Evolutionary conservation across 805 yeast species (phyloP), one percentile per base, ranked within the genome.

Genomic region (Dipodascus albidus): DNA sequence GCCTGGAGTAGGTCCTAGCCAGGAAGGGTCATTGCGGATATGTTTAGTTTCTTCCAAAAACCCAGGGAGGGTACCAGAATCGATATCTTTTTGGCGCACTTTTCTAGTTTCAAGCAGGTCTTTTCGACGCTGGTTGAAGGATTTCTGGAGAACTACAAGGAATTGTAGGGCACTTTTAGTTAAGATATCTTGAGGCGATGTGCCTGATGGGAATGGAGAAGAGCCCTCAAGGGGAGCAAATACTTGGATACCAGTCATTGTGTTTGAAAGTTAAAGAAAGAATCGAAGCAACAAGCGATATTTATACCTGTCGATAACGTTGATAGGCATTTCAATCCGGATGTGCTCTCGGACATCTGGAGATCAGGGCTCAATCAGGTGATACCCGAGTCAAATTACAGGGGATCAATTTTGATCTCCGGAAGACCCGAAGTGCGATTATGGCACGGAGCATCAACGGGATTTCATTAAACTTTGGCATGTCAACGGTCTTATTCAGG

Each of bases 1-100:
- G 38, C 82, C 85, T 56, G 80, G 76, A 47, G 79, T 74, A 20
- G 87, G 82, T 21, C 86, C 87, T 52, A 76, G 78, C 87, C 87
- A 81, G 31, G 81, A 72, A 23, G 79, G 74, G 65, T 81, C 84
- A 35, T 80, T 77, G 62, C 87, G 74, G 59, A 81, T 77, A 60
- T 71, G 64, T 54, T 67, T 69, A 24, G 87, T 81, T 63, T 81
- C 84, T 14, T 83, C 81, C 55, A 81, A 68, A 64, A 81, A 81
- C 60, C 76, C 78, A 8, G 85, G 85, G 58, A 81, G 70, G 54
- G 69, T 70, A 51, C 86, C 86, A 21, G 69, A 70, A 57, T 81
- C 84, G 60, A 83, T 70, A 55, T 69, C 70, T 50, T 58, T 64
- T 66, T 81, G 85, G 56, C 74, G 75, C 48, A 63, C 69, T 54